phyloP scores from a whole-genome alignment of 2,329 filamentous ascomycete species.

The Tolypocladium tropicale region DNA sequence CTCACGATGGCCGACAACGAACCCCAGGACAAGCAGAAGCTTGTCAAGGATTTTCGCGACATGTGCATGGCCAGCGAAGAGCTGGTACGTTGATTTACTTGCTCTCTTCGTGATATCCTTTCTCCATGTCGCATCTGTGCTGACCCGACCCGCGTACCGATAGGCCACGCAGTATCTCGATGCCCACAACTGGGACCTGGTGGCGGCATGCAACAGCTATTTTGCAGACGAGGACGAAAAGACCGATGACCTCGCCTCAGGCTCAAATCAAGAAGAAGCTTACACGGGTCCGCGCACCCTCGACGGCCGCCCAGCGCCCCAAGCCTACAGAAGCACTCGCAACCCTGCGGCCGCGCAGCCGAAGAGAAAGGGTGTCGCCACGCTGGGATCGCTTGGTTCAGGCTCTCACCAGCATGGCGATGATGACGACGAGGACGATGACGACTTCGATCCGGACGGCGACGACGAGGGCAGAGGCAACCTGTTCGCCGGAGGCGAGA shows the following conservation, averaged over 20 bases:
- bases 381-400: constrained; percentile 44
- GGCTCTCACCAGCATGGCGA: constrained; percentile 39
- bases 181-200: constrained; percentile 16
- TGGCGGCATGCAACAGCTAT: constrained; percentile 46
- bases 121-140: background rate
- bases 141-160: background rate
- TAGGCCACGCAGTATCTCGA: constrained; percentile 60
- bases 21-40: constrained; percentile 10
- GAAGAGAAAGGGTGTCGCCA: constrained; percentile 53
- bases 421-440: constrained; percentile 49
- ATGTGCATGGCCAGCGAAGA: constrained; percentile 16
- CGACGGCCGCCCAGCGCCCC: constrained; percentile 49
- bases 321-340: constrained; percentile 17
- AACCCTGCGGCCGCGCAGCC: constrained; percentile 26
- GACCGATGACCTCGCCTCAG: constrained; percentile 21
- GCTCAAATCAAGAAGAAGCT: constrained; percentile 16
- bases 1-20: constrained; percentile 18
- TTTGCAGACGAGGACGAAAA: constrained; percentile 47
- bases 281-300: constrained; percentile 54
- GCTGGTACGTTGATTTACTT: constrained; percentile 10
- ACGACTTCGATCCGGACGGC: constrained; percentile 43
- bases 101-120: background rate
- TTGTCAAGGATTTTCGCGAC: constrained; percentile 17
- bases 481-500: constrained; percentile 76
- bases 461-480: constrained; percentile 53